phyloP scores from a whole-genome alignment of 2,329 filamentous ascomycete genomes.

The Fusarium zealandicum region DNA sequence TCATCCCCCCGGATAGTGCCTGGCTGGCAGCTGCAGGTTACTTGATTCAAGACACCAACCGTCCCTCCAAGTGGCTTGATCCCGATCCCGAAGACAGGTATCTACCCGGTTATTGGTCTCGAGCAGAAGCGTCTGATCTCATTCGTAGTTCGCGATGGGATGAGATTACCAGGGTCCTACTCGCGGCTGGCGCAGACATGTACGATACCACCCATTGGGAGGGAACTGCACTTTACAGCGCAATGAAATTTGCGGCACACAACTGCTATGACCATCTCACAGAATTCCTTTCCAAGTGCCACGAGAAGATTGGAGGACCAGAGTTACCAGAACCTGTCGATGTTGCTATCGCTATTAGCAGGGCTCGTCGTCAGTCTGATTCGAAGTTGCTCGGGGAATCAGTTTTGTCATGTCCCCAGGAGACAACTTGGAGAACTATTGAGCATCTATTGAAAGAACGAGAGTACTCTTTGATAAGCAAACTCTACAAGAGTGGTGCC shows the following conservation, averaged over 20 bases:
- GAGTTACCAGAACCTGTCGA: background rate
- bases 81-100: no score
- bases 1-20: no score
- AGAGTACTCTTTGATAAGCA: constrained; percentile 18
- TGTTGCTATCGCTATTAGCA: constrained; percentile 1
- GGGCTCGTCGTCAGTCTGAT: constrained; percentile 23
- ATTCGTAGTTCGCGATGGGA: constrained; percentile 13
- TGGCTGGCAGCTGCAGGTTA: constrained; percentile 1
- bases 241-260: constrained; percentile 19
- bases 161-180: constrained; percentile 19
- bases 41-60: constrained; percentile 2
- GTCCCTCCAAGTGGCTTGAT: background rate
- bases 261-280: constrained; percentile 18
- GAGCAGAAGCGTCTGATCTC: background rate
- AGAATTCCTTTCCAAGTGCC: constrained; percentile 9
- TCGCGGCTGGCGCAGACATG: constrained; percentile 13
- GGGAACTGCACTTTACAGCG: constrained; percentile 5
- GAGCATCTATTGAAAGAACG: constrained; percentile 1
- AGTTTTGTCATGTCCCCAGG: background rate
- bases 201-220: background rate
- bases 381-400: constrained; percentile 2
- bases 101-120: background rate
- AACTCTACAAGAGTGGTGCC: constrained; percentile 16
- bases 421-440: constrained; percentile 13
- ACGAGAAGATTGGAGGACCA: constrained; percentile 5